Evolutionary conservation across 805 yeast species (phyloP), one percentile per base, ranked within the genome.

Genomic region (Barnettozyma sucrosica): DNA sequence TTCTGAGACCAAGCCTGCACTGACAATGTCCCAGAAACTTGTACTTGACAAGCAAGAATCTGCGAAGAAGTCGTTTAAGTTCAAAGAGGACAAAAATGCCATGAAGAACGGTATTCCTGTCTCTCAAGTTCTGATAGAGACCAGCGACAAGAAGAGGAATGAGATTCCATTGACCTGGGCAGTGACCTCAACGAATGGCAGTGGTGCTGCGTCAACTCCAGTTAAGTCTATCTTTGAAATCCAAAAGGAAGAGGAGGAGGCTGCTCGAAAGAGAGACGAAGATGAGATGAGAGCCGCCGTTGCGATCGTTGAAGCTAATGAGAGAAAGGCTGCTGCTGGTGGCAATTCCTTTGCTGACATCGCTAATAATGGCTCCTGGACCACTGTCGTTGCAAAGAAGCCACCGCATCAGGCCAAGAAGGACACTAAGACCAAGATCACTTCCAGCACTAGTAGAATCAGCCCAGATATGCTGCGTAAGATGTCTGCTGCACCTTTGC

Each of bases 181-280:
- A 36, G 11, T 46, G 1, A 33, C 28, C 11, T 18, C 30, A 6
- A 28, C 19, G 18, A 43, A 30, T 18, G 30, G 41, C 16, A 14
- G 16, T 4, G 16, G 16, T 16, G 18, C 44, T n/a, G 43, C 61
- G 6, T 24, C 62, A 2, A 42, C 60, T 3, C 58, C 59, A 13
- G 75, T 77, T 28, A 77, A 76, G 59, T 71, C 84, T 0, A 67
- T 81, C 46, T 80, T 79, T 11, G 85, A 81, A 47, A 80, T 81
- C 51, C 84, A 80, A 58, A 73, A 65, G 49, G 86, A 81, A 63
- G 83, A 80, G 61, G 75, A 64, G 7, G 66, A 63, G 32, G 67
- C 67, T 24, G 59, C 65, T 43, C 57, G 47, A 30, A 44, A 46
- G 19, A 47, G 32, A 34, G 50, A 47, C 14, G 48, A 41, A n/a